A percentile compares a stretch with the other conserved stretches of the same genome.
These are phyloP conservation scores for Aspergillus sp. DNA, from an alignment of 2,329 filamentous ascomycete species.

Conservation along the genomic window DNA sequence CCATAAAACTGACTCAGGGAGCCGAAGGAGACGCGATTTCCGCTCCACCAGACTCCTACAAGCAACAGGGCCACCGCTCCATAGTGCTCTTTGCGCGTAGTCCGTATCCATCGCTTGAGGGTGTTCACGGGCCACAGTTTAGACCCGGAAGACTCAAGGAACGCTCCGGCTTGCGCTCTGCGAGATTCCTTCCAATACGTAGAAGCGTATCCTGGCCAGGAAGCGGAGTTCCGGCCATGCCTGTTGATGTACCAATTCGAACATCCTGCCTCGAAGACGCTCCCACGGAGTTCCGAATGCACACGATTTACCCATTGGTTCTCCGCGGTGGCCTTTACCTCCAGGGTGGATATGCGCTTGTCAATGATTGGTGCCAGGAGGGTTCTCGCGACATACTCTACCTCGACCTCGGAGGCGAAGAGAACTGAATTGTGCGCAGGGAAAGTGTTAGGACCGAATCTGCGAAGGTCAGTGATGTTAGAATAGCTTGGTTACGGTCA, in stretches of 20 bases:
- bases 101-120: no score
- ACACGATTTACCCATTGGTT: slow-evolving; percentile 31
- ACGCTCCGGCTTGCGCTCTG: no score
- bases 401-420: slow-evolving; percentile 32
- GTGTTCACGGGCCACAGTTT: no score
- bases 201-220: slow-evolving; percentile 31
- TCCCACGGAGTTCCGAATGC: slow-evolving; percentile 29
- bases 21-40: no score
- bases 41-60: no score
- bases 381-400: slow-evolving; percentile 29
- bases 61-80: no score
- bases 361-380: slow-evolving; percentile 37
- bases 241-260: slow-evolving; percentile 46
- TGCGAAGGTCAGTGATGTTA: no score
- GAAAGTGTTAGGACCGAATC: slow-evolving; percentile 28
- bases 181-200: no score
- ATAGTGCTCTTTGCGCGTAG: no score
- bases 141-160: no score
- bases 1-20: no score
- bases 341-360: slow-evolving; percentile 25
- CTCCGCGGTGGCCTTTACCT: slow-evolving; percentile 21
- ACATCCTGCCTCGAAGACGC: slow-evolving; percentile 40
- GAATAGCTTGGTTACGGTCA: no score
- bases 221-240: slow-evolving; percentile 39
- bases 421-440: slow-evolving; percentile 34